Evolutionary conservation across 225 moss, liverwort and hornwort genomes (phyloP).

Genomic region (Physcomitrellopsis africana): DNA sequence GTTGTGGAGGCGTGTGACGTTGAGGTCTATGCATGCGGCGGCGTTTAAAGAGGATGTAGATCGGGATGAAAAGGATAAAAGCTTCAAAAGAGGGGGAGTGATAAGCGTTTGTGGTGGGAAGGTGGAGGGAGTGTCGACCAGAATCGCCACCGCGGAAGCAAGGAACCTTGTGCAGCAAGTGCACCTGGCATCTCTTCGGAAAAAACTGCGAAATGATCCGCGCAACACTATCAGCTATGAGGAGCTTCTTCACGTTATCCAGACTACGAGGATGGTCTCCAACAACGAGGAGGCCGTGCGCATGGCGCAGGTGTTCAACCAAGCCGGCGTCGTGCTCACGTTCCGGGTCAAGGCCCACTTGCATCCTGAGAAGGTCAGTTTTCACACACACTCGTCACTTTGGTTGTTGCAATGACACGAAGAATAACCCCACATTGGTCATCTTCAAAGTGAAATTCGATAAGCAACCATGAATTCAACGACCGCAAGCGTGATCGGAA

Average conservation of each 20-base stretch:
- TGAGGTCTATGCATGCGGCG: too few species aligned
- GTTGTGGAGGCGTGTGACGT: too few species aligned
- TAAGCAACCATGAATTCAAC: too few species aligned
- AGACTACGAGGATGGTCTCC: conserved; percentile 54
- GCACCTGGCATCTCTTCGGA: conserved; percentile 72
- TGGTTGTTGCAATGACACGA: background rate
- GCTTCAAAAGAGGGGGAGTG: too few species aligned
- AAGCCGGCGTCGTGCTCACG: conserved; percentile 82
- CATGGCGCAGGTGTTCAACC: conserved; percentile 64
- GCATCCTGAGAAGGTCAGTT: conserved; percentile 86
- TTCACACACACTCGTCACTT: background rate
- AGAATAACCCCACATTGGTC: too few species aligned
- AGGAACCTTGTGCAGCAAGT: conserved; percentile 82
- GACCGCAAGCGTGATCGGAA: too few species aligned
- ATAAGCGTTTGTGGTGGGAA: too few species aligned
- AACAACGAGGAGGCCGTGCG: conserved; percentile 54
- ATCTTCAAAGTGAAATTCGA: too few species aligned
- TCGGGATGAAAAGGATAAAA: too few species aligned
- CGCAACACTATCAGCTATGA: conserved; percentile 70
- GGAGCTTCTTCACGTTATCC: conserved; percentile 71
- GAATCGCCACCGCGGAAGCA: conserved; percentile 55
- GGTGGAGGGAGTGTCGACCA: background rate
- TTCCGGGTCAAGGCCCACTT: conserved; percentile 83
- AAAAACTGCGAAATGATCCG: conserved; percentile 55
- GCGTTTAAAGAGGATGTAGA: too few species aligned